Evolutionary conservation across 148 eudicot genomes (phyloP).

Genomic region (Cornus controversa): DNA sequence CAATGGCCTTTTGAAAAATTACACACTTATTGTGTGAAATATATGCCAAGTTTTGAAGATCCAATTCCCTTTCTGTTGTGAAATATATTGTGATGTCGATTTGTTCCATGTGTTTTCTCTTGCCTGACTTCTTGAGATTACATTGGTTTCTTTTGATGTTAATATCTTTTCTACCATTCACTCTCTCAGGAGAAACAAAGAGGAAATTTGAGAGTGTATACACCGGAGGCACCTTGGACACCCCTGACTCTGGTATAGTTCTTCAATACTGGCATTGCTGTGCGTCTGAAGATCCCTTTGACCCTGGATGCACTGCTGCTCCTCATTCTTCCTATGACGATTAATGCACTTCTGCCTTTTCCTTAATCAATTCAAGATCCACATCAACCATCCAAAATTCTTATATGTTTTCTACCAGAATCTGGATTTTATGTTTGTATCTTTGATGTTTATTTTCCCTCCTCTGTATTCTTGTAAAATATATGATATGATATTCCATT

Average conservation of each 20-base stretch:
- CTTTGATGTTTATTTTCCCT: background rate
- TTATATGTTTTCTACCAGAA: background rate
- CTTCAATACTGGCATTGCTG: constrained; percentile 97
- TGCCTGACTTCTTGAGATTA: background rate
- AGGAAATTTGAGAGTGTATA: constrained; percentile 96
- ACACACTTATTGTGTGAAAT: background rate
- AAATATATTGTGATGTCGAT: background rate
- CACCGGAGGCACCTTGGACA: constrained; percentile 83
- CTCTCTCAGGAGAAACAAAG: constrained; percentile 76
- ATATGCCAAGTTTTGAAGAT: too few species aligned
- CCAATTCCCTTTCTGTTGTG: too few species aligned
- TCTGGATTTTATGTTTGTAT: background rate
- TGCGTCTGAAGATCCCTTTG: constrained; percentile 96
- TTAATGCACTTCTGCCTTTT: constrained; percentile 23
- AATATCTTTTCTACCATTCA: constrained; percentile 4
- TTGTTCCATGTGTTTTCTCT: background rate
- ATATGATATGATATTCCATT: background rate
- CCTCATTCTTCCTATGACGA: constrained; percentile 94
- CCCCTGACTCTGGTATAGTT: constrained; percentile 81
- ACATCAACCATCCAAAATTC: background rate
- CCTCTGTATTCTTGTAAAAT: background rate
- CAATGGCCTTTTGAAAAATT: background rate
- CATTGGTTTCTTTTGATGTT: background rate
- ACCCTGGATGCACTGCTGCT: constrained; percentile 82
- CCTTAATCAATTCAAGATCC: background rate